A percentile compares a stretch with the other conserved stretches of the same genome.
phyloP scores from a whole-genome alignment of 257 asterid species.

The Salvia hispanica region DNA sequence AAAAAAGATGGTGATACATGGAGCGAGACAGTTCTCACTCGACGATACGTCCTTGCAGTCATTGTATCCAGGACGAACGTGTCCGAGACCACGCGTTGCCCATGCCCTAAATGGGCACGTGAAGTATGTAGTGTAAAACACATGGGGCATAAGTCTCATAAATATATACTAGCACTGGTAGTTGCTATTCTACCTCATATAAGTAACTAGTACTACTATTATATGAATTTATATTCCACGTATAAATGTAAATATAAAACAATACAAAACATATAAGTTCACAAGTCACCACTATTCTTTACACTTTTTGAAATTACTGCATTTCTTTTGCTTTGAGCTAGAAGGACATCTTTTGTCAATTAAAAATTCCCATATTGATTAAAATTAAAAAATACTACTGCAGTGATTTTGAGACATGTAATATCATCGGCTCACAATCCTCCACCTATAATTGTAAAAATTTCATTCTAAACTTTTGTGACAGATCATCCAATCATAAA shows the following conservation, averaged over 20 bases:
- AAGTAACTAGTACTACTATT: not conserved
- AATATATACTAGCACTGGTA: too few relatives aligned
- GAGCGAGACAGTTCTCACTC: too few relatives aligned
- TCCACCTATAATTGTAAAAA: not conserved
- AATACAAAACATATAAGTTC: not conserved
- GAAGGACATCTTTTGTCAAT: not conserved
- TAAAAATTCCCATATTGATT: not conserved
- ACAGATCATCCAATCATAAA: constrained; percentile 3
- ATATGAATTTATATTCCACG: not conserved
- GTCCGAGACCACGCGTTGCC: too few relatives aligned
- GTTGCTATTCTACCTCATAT: too few relatives aligned
- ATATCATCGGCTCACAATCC: not conserved
- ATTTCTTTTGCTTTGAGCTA: constrained; percentile 23
- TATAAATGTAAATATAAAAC: too few relatives aligned
- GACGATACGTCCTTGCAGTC: too few relatives aligned
- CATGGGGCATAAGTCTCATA: not conserved
- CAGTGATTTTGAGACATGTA: not conserved
- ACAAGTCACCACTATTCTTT: not conserved
- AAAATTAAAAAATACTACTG: constrained; percentile 3
- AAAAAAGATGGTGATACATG: too few relatives aligned
- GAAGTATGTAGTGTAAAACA: too few relatives aligned
- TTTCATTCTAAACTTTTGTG: not conserved
- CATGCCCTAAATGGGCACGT: too few relatives aligned
- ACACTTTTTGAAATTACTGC: not conserved
- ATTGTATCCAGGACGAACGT: too few relatives aligned